These are phyloP conservation scores for Saccharomyces pastorianus DNA, from an alignment of 1,139 yeast species.

Conservation along the genomic window DNA sequence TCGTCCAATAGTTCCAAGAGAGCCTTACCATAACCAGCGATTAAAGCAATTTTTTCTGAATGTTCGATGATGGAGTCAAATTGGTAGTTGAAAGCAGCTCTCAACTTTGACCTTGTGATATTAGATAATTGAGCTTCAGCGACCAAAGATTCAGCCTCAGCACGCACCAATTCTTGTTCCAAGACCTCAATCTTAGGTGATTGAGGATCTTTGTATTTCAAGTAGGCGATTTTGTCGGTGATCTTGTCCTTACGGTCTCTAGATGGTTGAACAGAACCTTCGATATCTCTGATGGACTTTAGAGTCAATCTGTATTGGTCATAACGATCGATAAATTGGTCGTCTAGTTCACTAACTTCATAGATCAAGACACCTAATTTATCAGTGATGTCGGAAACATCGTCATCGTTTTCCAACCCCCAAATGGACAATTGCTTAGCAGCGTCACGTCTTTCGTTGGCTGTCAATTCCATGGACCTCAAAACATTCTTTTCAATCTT, in stretches of 20 bases:
- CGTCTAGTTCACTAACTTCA: conserved; percentile 97
- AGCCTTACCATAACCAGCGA: conserved; percentile 98
- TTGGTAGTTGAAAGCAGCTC: conserved; percentile 95
- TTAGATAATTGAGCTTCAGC: conserved; percentile 98
- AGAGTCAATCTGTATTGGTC: conserved; percentile 95
- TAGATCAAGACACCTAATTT: conserved; percentile 90
- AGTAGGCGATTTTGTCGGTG: conserved; percentile 94
- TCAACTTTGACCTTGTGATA: conserved; percentile 94
- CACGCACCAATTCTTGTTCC: conserved; percentile 97
- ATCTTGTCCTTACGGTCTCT: conserved; percentile 97
- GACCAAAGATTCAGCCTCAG: conserved; percentile 96
- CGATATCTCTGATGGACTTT: conserved; percentile 92
- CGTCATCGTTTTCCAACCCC: conserved; percentile 98
- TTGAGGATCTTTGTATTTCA: conserved; percentile 96
- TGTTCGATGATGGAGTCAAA: conserved; percentile 94
- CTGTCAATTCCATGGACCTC: conserved; percentile 88
- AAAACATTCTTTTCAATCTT: conserved; percentile 95
- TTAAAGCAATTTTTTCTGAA: conserved; percentile 90
- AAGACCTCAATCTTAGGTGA: conserved; percentile 90
- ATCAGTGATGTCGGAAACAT: conserved; percentile 93
- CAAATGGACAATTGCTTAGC: conserved; percentile 92
- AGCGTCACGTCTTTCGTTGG: conserved; percentile 92
- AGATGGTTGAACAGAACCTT: conserved; percentile 95
- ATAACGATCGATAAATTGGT: conserved; percentile 93
- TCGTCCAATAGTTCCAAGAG: conserved; percentile 91